phyloP scores from a whole-genome alignment of 306 rosid species.

The Prinsepia uniflora region DNA sequence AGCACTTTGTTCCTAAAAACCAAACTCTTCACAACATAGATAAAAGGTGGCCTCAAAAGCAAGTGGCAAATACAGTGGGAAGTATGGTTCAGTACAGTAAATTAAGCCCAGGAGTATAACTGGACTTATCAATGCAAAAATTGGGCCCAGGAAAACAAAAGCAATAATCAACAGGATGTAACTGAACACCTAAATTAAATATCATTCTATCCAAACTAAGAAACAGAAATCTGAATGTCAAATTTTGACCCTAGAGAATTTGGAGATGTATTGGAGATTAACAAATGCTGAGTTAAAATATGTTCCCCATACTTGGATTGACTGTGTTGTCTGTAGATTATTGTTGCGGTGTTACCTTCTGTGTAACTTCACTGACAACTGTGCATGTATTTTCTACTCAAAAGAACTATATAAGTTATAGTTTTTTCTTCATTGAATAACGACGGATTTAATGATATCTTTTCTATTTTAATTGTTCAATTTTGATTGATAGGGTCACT shows the following conservation, averaged over 20 bases:
- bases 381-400: neutral
- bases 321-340: neutral
- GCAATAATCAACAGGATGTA: neutral
- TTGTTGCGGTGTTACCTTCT: neutral
- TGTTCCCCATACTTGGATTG: neutral
- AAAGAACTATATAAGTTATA: neutral
- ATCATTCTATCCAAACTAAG: neutral
- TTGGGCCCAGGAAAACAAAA: neutral
- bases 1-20: neutral
- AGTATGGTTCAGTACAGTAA: neutral
- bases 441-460: neutral
- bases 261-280: neutral
- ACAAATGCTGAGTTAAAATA: neutral
- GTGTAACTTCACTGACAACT: neutral
- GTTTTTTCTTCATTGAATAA: neutral
- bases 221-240: neutral
- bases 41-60: neutral
- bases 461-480: neutral
- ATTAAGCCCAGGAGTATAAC: neutral
- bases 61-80: neutral
- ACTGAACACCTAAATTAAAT: neutral
- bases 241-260: neutral
- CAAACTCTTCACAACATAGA: constrained; percentile 4
- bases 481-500: neutral
- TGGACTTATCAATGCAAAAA: neutral